Conservation (phyloP, 169 alveolate species). For the Perkinsus chesapeaki region DNA sequence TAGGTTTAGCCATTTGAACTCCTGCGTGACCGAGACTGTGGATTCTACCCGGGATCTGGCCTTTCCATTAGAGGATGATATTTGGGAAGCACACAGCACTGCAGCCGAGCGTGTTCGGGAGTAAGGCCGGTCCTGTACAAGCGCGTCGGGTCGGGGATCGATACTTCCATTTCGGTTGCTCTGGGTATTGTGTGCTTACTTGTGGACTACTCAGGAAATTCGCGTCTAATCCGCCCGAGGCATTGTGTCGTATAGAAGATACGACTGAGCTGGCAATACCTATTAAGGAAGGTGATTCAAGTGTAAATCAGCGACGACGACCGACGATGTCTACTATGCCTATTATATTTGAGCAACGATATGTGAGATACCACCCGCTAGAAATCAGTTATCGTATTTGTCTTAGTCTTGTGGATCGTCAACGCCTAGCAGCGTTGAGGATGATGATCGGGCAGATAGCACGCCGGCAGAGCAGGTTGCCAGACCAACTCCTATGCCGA, state of each 20-base stretch:
- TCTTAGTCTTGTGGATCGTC: neutral
- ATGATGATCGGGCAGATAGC: no score
- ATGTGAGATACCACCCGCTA: neutral
- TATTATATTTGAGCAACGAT: neutral
- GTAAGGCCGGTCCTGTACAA: no score
- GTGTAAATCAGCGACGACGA: neutral
- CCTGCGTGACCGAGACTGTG: neutral
- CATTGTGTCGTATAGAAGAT: neutral
- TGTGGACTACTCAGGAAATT: neutral
- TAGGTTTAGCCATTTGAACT: neutral
- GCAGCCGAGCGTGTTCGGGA: neutral
- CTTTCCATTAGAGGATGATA: neutral
- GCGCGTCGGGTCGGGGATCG: no score
- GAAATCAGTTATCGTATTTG: neutral
- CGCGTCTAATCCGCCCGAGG: neutral
- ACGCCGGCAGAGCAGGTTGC: neutral
- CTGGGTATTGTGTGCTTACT: no score
- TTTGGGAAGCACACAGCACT: neutral
- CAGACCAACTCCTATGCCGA: neutral
- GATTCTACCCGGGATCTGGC: neutral
- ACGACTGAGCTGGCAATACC: neutral
- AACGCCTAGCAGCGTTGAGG: neutral
- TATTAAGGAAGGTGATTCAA: neutral
- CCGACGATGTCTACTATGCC: neutral
- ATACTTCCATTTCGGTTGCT: no score